phyloP scores from a whole-genome alignment of 495 filamentous ascomycete genomes.

The Penicillium pancosmium region DNA sequence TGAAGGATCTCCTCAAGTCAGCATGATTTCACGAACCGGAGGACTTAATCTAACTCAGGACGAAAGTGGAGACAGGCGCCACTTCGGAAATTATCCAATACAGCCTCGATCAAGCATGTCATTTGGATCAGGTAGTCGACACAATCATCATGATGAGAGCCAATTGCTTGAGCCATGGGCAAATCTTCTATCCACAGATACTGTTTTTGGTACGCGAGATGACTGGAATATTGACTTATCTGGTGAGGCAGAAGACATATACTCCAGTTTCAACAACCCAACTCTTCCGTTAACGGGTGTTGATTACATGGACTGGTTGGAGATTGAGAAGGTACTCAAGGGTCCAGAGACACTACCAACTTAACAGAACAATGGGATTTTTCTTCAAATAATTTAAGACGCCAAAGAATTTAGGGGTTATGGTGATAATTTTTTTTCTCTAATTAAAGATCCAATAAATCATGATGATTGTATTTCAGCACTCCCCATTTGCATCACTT shows the following conservation, averaged over 20 bases:
- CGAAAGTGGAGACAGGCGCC: no score
- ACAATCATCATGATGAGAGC: slow-evolving; percentile 11
- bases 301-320: slow-evolving; percentile 27
- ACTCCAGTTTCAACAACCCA: slow-evolving; percentile 27
- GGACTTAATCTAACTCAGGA: background rate
- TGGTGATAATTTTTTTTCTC: no score
- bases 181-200: slow-evolving; percentile 4
- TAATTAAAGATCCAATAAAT: no score
- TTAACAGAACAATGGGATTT: background rate
- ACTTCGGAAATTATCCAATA: no score
- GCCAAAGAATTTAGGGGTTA: no score
- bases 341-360: slow-evolving; percentile 6
- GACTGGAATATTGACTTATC: slow-evolving; percentile 24
- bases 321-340: slow-evolving; percentile 27
- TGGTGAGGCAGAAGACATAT: slow-evolving; percentile 25
- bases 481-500: background rate
- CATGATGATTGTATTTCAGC: no score
- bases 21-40: background rate
- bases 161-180: slow-evolving; percentile 22
- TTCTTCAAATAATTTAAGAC: no score
- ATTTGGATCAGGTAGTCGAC: no score
- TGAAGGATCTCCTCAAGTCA: background rate
- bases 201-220: slow-evolving; percentile 20
- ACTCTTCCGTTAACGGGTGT: slow-evolving; percentile 26
- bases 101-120: no score